Conservation (phyloP, 768 basidiomycete genomes). For the Xerocomellus intermedius region DNA sequence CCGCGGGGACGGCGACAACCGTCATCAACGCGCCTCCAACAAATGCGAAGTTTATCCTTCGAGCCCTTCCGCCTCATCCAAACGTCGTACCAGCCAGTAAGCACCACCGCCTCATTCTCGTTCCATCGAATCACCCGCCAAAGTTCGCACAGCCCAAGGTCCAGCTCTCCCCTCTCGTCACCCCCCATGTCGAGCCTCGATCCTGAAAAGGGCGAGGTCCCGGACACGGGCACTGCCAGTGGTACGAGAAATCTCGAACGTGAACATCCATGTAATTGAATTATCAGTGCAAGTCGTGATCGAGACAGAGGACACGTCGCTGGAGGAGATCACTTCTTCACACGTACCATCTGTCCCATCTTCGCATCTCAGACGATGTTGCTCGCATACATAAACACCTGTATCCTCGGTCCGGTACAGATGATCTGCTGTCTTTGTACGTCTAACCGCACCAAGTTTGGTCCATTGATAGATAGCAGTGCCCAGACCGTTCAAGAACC, state of each 20-base stretch:
- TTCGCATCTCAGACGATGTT: not conserved
- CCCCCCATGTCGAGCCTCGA: constrained; percentile 8
- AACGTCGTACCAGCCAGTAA: not conserved
- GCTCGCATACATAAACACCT: constrained; percentile 3
- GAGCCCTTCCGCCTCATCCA: constrained; percentile 11
- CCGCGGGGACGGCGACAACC: no score
- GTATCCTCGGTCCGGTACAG: constrained; percentile 6
- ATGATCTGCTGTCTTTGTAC: not conserved
- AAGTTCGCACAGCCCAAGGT: not conserved
- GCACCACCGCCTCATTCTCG: not conserved
- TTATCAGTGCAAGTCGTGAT: not conserved
- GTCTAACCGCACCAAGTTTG: not conserved
- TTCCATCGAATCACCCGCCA: not conserved
- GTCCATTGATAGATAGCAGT: not conserved
- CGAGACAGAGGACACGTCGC: not conserved
- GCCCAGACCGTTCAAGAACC: not conserved
- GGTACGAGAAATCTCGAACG: constrained; percentile 1
- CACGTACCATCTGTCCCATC: not conserved
- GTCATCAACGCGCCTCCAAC: no score
- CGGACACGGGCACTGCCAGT: not conserved
- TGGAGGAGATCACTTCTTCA: not conserved
- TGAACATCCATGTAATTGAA: constrained; percentile 2
- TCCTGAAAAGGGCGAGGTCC: not conserved
- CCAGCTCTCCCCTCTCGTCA: constrained; percentile 16
- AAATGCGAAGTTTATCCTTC: no score